Evolutionary conservation across 176 grass and related monocot genomes (phyloP), one percentile per base, ranked within the genome.

Genomic region (Oryza rufipogon): DNA sequence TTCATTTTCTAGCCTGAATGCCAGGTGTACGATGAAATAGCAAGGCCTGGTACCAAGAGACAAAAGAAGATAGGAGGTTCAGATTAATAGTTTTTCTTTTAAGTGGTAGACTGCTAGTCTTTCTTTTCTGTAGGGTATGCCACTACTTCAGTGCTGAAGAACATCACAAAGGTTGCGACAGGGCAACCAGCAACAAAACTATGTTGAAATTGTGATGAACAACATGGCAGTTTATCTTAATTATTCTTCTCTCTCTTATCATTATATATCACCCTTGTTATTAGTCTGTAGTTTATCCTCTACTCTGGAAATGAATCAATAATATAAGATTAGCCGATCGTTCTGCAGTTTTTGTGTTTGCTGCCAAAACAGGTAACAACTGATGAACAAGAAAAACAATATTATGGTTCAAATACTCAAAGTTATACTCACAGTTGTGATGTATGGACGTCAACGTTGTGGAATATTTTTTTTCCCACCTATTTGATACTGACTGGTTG

Each of bases 1-100:
- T 32, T 54, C 71, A 70, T 51, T 48, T 11, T 20, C 41, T 48
- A 75, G 39, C 41, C 70, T 83, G 25, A 54, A 61, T n/a, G 56
- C 56, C 56, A 17, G 42, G 41, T 45, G 9, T 23, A 13, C 49
- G 61, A 51, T 70, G 36, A 39, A 84, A 56, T 15, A 42, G 15
- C 36, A 72, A 14, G 5, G 54, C 39, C 25, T 42, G 47, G 74
- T 22, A 61, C 22, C 38, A 63, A 25, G 9, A 48, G 25, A 11
- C 52, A 71, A 19, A 25, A 47, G 25, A 28, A 46, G 34, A 38
- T 64, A 11, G 6, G 20, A 17, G 4, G 15, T 54, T 54, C 41
- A 73, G 11, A 14, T 45, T 63, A 20, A 30, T 6, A n/a, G 38
- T 12, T 6, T 71, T 83, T 65, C 23, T 47, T 20, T 25, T 14